These are phyloP conservation scores for Spatholobus suberectus DNA, from an alignment of 306 rosid species.

Conservation along the genomic window DNA sequence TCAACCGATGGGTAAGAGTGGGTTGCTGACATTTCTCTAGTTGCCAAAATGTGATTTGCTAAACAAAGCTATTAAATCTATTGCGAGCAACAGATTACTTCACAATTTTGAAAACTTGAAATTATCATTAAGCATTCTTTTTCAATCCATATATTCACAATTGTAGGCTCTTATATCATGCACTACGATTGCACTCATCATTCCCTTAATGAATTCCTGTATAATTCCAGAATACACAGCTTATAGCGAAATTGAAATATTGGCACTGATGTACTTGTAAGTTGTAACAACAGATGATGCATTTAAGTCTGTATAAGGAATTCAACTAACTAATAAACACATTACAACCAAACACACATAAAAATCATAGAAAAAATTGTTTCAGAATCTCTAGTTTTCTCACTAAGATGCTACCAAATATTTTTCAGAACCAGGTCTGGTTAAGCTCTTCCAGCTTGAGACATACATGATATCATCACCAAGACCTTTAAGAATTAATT, in stretches of 20 bases:
- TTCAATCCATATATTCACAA: background rate
- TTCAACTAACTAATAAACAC: background rate
- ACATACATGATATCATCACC: slow-evolving; percentile 7
- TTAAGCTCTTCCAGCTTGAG: background rate
- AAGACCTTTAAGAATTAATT: background rate
- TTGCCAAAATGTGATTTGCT: background rate
- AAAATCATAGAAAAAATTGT: background rate
- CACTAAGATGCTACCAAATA: background rate
- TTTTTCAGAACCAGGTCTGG: background rate
- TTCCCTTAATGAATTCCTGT: background rate
- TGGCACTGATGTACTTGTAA: background rate
- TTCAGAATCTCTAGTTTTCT: background rate
- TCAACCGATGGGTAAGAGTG: too few relatives aligned
- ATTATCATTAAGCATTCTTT: background rate
- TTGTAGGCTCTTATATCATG: background rate
- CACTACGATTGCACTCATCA: background rate
- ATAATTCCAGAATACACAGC: background rate
- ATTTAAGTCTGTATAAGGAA: background rate
- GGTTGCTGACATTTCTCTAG: too few relatives aligned
- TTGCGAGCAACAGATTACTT: background rate
- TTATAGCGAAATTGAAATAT: background rate
- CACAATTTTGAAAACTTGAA: background rate
- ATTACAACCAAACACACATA: slow-evolving; percentile 20
- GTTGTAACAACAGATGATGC: background rate
- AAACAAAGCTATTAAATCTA: background rate